Percentiles rank a stretch among this genome's conserved stretches.
Conservation (phyloP, 805 yeast species). For the Hanseniaspora mollemarum region DNA sequence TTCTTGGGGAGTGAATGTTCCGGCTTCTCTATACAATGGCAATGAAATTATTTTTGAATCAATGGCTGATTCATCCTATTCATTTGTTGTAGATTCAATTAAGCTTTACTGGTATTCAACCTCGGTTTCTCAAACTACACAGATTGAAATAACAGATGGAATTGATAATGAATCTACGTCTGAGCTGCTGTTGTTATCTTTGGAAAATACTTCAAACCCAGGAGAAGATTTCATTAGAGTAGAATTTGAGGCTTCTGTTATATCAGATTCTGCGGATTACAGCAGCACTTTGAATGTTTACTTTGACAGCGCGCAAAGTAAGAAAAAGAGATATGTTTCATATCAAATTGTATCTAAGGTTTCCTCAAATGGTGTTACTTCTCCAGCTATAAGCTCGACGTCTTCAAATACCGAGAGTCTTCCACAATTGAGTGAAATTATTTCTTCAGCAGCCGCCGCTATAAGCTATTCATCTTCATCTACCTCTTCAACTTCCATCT, state of each 20-base stretch:
- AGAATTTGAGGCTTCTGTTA: background rate
- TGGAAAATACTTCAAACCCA: background rate
- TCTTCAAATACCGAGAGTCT: background rate
- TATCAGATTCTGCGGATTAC: background rate
- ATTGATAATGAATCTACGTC: background rate
- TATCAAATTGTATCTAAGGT: background rate
- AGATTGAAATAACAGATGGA: background rate
- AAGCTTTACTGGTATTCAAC: background rate
- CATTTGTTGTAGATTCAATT: background rate
- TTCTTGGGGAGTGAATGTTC: background rate
- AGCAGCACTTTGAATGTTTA: background rate
- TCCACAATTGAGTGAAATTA: background rate
- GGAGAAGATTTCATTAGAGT: background rate
- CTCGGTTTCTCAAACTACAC: background rate
- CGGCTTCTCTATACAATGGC: background rate
- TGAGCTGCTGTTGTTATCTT: background rate
- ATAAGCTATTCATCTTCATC: background rate
- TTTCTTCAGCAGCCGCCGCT: background rate
- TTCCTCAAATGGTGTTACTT: background rate
- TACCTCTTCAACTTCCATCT: background rate
- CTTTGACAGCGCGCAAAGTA: background rate
- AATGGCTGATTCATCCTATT: background rate
- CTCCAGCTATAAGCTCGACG: background rate
- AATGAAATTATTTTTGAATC: slow-evolving; percentile 2
- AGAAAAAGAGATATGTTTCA: background rate